Evolutionary conservation across 2,329 filamentous ascomycete genomes (phyloP), one percentile per base, ranked within the genome.

Genomic region (Fusarium fracticaudum): DNA sequence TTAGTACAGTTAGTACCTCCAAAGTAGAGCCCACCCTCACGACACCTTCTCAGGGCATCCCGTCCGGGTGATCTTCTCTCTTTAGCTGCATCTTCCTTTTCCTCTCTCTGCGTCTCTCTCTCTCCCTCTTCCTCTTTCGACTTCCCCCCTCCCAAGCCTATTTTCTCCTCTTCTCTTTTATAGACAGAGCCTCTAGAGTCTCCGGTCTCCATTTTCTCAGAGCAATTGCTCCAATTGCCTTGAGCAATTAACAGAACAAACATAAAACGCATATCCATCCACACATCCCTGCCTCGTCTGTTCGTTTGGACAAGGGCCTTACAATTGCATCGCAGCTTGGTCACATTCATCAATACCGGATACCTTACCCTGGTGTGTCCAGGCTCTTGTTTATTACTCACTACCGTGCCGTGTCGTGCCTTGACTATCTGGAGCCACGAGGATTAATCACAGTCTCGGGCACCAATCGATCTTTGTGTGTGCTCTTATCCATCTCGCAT

Each of bases 171-270:
- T 64, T 59, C 55, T 60, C 44, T 47, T 37, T 50, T 60, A 40
- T 43, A 67, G 71, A 37, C 41, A 70, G 71, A 74, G 67, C 60
- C 67, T 67, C 43, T 64, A 60, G 61, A 74, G 71, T 60, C 67
- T 74, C 63, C 44, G 41, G 51, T 29, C 63, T 43, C 55, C 67
- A 60, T 40, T 59, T 59, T 50, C 41, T 44, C 45, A 47, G 55
- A 65, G 71, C 71, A 72, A 60, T 69, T 73, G 64, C 58, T 64
- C 58, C 72, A 70, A 75, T 74, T 74, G 60, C 64, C 53, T 35
- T 41, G 20, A 35, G 58, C 64, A 69, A 45, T 57, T 33, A 40
- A 37, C 57, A 45, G 59, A 38, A 61, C 44, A 41, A 53, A 54
- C 59, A 47, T 45, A 60, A 62, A 45, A 60, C 43, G 38, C 48